phyloP scores from a whole-genome alignment of 495 filamentous ascomycete genomes.

The Penicillium salamii region DNA sequence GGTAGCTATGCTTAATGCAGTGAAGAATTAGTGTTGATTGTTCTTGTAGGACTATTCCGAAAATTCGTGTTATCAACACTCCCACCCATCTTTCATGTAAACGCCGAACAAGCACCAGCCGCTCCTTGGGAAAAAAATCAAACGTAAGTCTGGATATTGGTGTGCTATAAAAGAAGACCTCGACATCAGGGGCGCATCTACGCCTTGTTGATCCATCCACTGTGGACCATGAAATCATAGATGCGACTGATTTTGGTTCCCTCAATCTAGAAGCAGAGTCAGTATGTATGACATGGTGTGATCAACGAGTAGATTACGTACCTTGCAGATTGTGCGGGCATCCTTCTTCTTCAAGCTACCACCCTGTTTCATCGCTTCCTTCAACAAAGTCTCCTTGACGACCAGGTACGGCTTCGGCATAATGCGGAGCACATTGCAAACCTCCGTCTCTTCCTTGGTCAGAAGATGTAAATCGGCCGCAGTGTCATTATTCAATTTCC shows the following conservation, averaged over 20 bases:
- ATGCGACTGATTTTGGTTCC: constrained; percentile 64
- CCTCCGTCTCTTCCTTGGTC: constrained; percentile 76
- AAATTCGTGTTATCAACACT: constrained; percentile 10
- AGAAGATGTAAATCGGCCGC: constrained; percentile 79
- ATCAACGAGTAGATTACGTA: constrained; percentile 37
- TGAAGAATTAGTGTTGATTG: neutral
- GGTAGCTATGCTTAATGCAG: neutral
- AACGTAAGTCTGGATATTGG: constrained; percentile 19
- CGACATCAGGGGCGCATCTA: constrained; percentile 20
- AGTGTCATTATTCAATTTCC: constrained; percentile 71
- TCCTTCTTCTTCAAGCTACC: constrained; percentile 89
- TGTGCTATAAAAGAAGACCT: constrained; percentile 3
- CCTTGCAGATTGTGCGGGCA: constrained; percentile 67
- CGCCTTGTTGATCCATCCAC: constrained; percentile 84
- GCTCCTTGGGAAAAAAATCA: constrained; percentile 13
- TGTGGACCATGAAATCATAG: constrained; percentile 92
- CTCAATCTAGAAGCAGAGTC: constrained; percentile 50
- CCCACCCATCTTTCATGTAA: constrained; percentile 4
- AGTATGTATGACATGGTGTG: too few relatives aligned
- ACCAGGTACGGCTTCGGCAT: constrained; percentile 92
- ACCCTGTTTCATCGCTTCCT: constrained; percentile 83
- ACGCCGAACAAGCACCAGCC: constrained; percentile 17
- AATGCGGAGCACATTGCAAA: constrained; percentile 77
- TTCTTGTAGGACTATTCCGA: neutral
- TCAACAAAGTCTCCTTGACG: constrained; percentile 86